Percentiles rank a stretch among this genome's conserved stretches.
Evolutionary conservation across 179 eudicot species (phyloP).

Genomic region (Sideroxylon spinosum): DNA sequence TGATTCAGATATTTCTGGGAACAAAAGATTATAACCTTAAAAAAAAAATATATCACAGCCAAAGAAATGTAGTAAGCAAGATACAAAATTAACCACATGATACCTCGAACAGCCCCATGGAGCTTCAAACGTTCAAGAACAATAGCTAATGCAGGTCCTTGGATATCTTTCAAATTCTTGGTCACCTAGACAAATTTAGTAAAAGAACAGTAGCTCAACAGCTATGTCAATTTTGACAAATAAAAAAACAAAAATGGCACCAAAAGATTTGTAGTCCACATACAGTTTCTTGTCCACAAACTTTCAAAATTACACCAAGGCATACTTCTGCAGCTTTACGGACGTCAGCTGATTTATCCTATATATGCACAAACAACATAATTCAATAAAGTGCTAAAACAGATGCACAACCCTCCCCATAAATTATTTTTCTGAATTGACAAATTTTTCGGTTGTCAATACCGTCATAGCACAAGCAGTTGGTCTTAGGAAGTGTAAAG

Average conservation of each 20-base stretch:
- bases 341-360: slow-evolving; percentile 99
- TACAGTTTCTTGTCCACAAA: slow-evolving; percentile 77
- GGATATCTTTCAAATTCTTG: slow-evolving; percentile 80
- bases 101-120: slow-evolving; percentile 63
- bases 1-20: slow-evolving; percentile 53
- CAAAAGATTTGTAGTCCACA: background rate
- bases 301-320: slow-evolving; percentile 68
- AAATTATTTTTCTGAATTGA: background rate
- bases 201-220: slow-evolving; percentile 3
- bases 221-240: background rate
- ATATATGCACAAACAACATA: slow-evolving; percentile 9
- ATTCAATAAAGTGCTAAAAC: slow-evolving; percentile 7
- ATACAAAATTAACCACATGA: background rate
- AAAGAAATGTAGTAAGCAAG: slow-evolving; percentile 3
- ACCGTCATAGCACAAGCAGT: slow-evolving; percentile 84
- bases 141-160: slow-evolving; percentile 76
- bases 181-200: slow-evolving; percentile 47
- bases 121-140: slow-evolving; percentile 72
- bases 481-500: slow-evolving; percentile 71
- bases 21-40: slow-evolving; percentile 7
- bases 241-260: background rate
- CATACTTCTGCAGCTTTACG: slow-evolving; percentile 94
- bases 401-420: background rate
- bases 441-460: slow-evolving; percentile 14
- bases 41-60: background rate